Evolutionary conservation across 2,329 filamentous ascomycete species (phyloP), one percentile per base, ranked within the genome.

Genomic region (Sarocladium kiliense): DNA sequence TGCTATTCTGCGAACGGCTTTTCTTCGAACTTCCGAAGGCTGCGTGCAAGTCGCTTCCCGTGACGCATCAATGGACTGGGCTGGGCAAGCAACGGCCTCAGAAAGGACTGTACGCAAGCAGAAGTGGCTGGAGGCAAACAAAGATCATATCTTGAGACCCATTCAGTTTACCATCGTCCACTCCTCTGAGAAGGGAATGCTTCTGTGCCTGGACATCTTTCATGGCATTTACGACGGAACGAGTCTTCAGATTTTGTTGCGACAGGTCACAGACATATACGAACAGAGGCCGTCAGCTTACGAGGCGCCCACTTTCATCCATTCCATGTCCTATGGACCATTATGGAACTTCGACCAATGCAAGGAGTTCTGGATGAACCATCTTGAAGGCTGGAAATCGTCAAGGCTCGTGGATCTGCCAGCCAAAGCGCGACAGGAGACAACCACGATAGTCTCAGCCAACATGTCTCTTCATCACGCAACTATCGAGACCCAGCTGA

Each of bases 211-310:
- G 2, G 80, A 87, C 45, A 85, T 95, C 1, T 96, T 96, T 69
- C 92, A 97, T 66, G 91, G 82, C 0, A 68, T 96, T 0, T 97
- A 97, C 62, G 92, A 97, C 68, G 92, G 91, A 1, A 87, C 81
- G 60, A 93, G 91, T 58, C 79, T 96, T 37, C 77, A 80, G 1
- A 67, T 90, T 23, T 77, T 96, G 37, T 76, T 96, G 19, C 66
- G 79, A 2, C 70, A 77, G 19, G 74, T 95, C 64, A 16, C 64
- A 26, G 41, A 51, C 9, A 45, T 61, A 7, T 68, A 68, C 41
- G 14, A 34, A 2, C 54, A 53, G 2, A 23, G 62, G 45, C 7
- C 62, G 57, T 6, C 16, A 4, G 36, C 61, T 2, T 1, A 65
- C 1, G 62, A 66, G 7, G 74, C 74, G 0, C 82, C 83, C 1